Percentiles rank a stretch among this genome's conserved stretches.
These are phyloP conservation scores for Lipomyces yamadae DNA, from an alignment of 805 yeast species.

Conservation along the genomic window DNA sequence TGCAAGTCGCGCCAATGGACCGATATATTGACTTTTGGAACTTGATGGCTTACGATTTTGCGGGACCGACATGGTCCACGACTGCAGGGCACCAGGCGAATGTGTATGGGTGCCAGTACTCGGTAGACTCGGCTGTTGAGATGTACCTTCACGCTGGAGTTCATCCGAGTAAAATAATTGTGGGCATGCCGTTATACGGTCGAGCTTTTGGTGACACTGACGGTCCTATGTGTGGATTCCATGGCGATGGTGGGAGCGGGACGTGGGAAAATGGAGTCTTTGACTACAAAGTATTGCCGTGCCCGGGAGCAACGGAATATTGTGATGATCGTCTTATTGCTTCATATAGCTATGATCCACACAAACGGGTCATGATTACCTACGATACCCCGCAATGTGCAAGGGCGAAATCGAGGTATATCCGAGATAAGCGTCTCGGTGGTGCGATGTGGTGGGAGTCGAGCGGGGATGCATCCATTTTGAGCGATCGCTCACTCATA, in stretches of 20 bases:
- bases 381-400: slow-evolving; percentile 69
- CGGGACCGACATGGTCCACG: slow-evolving; percentile 69
- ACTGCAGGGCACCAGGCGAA: slow-evolving; percentile 72
- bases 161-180: slow-evolving; percentile 56
- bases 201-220: slow-evolving; percentile 54
- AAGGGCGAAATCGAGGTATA: slow-evolving; percentile 62
- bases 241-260: slow-evolving; percentile 41
- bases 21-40: slow-evolving; percentile 71
- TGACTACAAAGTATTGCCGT: slow-evolving; percentile 62
- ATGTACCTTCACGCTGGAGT: slow-evolving; percentile 54
- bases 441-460: slow-evolving; percentile 98
- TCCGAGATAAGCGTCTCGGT: slow-evolving; percentile 55
- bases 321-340: slow-evolving; percentile 61
- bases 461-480: slow-evolving; percentile 66
- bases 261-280: slow-evolving; percentile 57
- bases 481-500: slow-evolving; percentile 92
- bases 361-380: slow-evolving; percentile 51
- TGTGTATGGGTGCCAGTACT: slow-evolving; percentile 55
- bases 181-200: slow-evolving; percentile 93
- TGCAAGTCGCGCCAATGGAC: slow-evolving; percentile 62
- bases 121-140: slow-evolving; percentile 56
- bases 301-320: slow-evolving; percentile 50
- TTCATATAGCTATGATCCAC: slow-evolving; percentile 55
- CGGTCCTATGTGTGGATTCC: slow-evolving; percentile 48
- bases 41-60: slow-evolving; percentile 88